Conservation (phyloP, 345 rosid genomes). For the Clausena lansium region DNA sequence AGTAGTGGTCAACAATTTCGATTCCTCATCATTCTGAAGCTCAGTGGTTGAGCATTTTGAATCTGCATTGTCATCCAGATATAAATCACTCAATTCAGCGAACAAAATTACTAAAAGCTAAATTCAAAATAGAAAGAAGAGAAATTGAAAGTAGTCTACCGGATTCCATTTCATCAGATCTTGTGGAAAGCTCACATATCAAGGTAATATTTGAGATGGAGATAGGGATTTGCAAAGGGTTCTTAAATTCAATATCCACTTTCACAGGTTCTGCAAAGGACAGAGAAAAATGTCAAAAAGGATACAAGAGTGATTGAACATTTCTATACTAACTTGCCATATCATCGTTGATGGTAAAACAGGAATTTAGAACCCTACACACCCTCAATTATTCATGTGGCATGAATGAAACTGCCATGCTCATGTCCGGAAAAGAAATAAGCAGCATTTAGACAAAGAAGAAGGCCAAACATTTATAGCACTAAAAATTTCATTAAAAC, state of each 20-base stretch:
- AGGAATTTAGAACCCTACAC: background rate
- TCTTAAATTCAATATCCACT: constrained; percentile 72
- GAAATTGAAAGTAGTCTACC: constrained; percentile 44
- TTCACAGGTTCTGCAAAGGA: constrained; percentile 68
- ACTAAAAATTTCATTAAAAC: background rate
- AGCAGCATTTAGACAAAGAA: background rate
- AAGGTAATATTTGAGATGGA: constrained; percentile 68
- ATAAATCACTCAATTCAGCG: background rate
- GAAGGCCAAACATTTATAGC: background rate
- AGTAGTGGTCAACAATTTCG: constrained; percentile 27
- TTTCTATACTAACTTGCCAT: background rate
- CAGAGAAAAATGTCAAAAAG: constrained; percentile 3
- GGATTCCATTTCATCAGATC: constrained; percentile 52
- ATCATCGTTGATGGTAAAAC: background rate
- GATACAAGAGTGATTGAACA: background rate
- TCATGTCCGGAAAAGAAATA: background rate
- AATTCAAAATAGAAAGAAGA: constrained; percentile 4
- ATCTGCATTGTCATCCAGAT: constrained; percentile 36
- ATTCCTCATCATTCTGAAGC: constrained; percentile 37
- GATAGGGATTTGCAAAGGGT: constrained; percentile 77
- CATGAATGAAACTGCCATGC: background rate
- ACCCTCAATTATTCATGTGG: background rate
- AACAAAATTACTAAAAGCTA: background rate
- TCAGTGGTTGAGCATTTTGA: constrained; percentile 45
- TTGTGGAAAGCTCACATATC: constrained; percentile 66